These are phyloP conservation scores for Aspergillus ibericus DNA, from an alignment of 2,329 filamentous ascomycete genomes.

Conservation along the genomic window DNA sequence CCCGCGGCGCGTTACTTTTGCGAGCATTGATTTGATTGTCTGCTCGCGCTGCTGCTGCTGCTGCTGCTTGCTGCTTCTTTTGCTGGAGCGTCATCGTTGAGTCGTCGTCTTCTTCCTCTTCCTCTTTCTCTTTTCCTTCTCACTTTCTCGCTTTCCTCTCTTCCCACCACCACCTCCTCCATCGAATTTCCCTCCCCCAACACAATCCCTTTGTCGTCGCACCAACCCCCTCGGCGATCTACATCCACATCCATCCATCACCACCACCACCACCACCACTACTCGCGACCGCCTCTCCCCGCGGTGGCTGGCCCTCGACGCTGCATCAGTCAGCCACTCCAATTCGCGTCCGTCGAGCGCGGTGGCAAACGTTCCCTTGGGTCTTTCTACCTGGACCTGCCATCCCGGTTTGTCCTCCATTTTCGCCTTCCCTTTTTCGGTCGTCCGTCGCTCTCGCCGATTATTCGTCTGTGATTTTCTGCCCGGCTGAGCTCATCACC, in stretches of 20 bases:
- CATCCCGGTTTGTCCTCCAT: slow-evolving; percentile 14
- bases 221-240: too few species aligned
- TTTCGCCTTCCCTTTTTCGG: slow-evolving; percentile 6
- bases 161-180: neutral
- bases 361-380: slow-evolving; percentile 38
- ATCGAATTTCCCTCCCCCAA: slow-evolving; percentile 4
- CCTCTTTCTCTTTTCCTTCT: slow-evolving; percentile 7
- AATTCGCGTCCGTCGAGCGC: slow-evolving; percentile 24
- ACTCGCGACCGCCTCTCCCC: slow-evolving; percentile 10
- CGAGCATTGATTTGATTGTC: neutral
- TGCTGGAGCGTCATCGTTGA: neutral
- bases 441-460: slow-evolving; percentile 2
- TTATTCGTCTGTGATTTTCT: slow-evolving; percentile 2
- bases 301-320: slow-evolving; percentile 21
- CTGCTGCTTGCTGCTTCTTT: neutral
- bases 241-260: neutral
- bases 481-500: neutral
- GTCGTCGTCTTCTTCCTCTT: slow-evolving; percentile 3
- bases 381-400: slow-evolving; percentile 22
- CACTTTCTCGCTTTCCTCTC: neutral
- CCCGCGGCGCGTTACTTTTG: slow-evolving; percentile 1
- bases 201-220: neutral
- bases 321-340: slow-evolving; percentile 16
- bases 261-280: slow-evolving; percentile 3
- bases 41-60: neutral